Evolutionary conservation across 371 early-diverging fungal species (phyloP).

Genomic region (Thermomucor indicae-seudaticae): DNA sequence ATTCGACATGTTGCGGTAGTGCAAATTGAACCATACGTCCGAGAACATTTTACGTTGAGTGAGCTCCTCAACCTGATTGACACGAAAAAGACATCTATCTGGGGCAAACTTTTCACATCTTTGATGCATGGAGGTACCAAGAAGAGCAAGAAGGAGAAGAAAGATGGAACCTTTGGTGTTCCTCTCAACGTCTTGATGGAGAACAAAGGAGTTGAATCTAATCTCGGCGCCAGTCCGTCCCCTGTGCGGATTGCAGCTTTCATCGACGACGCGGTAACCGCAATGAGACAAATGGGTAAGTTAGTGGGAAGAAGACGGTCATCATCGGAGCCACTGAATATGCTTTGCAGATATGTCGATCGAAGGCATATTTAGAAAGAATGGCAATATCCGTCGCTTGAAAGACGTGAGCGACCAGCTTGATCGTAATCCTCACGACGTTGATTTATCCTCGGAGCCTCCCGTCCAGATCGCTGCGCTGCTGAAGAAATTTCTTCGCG

Average conservation of each 20-base stretch:
- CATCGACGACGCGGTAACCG: slow-evolving; percentile 78
- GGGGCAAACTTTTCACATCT: slow-evolving; percentile 68
- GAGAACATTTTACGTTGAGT: slow-evolving; percentile 53
- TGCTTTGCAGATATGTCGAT: slow-evolving; percentile 78
- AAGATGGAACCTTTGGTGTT: slow-evolving; percentile 59
- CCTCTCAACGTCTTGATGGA: slow-evolving; percentile 40
- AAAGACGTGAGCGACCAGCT: slow-evolving; percentile 76
- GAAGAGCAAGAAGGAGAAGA: slow-evolving; percentile 38
- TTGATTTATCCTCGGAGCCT: slow-evolving; percentile 71
- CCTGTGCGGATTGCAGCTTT: slow-evolving; percentile 78
- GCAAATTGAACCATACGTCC: slow-evolving; percentile 70
- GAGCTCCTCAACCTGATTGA: slow-evolving; percentile 72
- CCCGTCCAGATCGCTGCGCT: slow-evolving; percentile 92
- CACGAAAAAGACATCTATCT: slow-evolving; percentile 66
- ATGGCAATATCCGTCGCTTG: slow-evolving; percentile 89
- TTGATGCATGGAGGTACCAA: slow-evolving; percentile 53
- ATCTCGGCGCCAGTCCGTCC: slow-evolving; percentile 73
- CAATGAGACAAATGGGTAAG: slow-evolving; percentile 70
- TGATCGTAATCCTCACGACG: slow-evolving; percentile 73
- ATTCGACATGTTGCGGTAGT: slow-evolving; percentile 85
- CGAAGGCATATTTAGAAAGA: slow-evolving; percentile 96
- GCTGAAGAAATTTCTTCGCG: slow-evolving; percentile 91
- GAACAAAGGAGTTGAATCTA: slow-evolving; percentile 79
- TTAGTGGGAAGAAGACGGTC: background rate
- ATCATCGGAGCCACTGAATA: too few relatives aligned